Percentiles rank a stretch among this genome's conserved stretches.
phyloP scores from a whole-genome alignment of 208 protist genomes.

The Leishmania martiniquensis region DNA sequence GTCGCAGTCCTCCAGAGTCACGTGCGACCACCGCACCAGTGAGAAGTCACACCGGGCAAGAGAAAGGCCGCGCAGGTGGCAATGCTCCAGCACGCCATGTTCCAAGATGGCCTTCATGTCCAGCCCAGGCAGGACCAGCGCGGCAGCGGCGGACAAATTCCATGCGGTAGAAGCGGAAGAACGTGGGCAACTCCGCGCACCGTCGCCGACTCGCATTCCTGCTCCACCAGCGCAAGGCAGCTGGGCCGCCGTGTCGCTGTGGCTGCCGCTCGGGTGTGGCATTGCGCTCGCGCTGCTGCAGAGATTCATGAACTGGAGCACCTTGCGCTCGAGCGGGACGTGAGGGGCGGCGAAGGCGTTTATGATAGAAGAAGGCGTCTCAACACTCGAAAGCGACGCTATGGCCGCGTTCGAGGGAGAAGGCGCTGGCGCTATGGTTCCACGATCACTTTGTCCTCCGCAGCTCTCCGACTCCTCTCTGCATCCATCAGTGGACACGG shows the following conservation, averaged over 20 bases:
- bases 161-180: constrained; percentile 4
- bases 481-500: neutral
- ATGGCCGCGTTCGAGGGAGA: neutral
- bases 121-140: constrained; percentile 55
- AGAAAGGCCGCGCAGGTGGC: constrained; percentile 39
- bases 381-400: neutral
- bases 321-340: constrained; percentile 26
- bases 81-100: constrained; percentile 28
- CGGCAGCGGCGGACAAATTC: constrained; percentile 22
- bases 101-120: constrained; percentile 73
- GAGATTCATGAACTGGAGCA: constrained; percentile 25
- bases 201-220: neutral
- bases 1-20: constrained; percentile 49
- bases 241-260: neutral
- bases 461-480: neutral
- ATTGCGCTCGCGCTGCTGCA: neutral
- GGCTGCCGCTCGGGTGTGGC: neutral
- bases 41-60: constrained; percentile 67
- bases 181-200: neutral
- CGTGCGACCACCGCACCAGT: constrained; percentile 39
- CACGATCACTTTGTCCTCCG: neutral
- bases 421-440: neutral
- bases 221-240: neutral
- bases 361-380: neutral
- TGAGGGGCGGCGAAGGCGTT: constrained; percentile 1